A percentile compares a stretch with the other conserved stretches of the same genome.
Conservation (phyloP, 345 rosid species). For the Corchorus capsularis region DNA sequence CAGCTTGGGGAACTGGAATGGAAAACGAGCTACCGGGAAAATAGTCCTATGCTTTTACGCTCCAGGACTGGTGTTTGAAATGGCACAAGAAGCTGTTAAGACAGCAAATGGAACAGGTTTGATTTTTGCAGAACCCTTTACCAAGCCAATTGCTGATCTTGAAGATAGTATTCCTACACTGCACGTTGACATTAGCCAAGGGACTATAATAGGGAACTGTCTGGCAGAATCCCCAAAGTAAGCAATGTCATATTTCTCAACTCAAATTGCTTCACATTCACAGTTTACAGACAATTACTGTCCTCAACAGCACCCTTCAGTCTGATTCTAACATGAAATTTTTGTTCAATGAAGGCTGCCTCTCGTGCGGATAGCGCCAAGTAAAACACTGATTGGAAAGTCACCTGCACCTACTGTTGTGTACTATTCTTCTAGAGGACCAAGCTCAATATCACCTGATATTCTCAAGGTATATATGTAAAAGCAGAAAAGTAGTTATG, state of each 20-base stretch:
- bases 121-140: constrained; percentile 56
- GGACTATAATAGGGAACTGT: constrained; percentile 50
- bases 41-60: constrained; percentile 61
- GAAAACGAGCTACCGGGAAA: constrained; percentile 41
- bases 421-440: constrained; percentile 68
- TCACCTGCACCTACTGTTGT: constrained; percentile 64
- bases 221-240: constrained; percentile 43
- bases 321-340: background rate
- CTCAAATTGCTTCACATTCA: background rate
- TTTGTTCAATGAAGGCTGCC: constrained; percentile 43
- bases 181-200: constrained; percentile 53
- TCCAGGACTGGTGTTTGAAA: constrained; percentile 40
- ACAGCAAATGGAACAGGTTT: constrained; percentile 49
- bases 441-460: constrained; percentile 61
- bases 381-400: constrained; percentile 52
- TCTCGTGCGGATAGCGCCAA: constrained; percentile 38
- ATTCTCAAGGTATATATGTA: constrained; percentile 56
- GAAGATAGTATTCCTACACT: constrained; percentile 58
- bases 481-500: background rate
- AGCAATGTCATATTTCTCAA: constrained; percentile 3
- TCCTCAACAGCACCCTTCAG: background rate
- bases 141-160: constrained; percentile 47
- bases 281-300: background rate
- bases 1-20: constrained; percentile 36
- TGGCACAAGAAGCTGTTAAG: constrained; percentile 56